Evolutionary conservation across 2,329 filamentous ascomycete species (phyloP).

Genomic region (Boeremia lycopersici): DNA sequence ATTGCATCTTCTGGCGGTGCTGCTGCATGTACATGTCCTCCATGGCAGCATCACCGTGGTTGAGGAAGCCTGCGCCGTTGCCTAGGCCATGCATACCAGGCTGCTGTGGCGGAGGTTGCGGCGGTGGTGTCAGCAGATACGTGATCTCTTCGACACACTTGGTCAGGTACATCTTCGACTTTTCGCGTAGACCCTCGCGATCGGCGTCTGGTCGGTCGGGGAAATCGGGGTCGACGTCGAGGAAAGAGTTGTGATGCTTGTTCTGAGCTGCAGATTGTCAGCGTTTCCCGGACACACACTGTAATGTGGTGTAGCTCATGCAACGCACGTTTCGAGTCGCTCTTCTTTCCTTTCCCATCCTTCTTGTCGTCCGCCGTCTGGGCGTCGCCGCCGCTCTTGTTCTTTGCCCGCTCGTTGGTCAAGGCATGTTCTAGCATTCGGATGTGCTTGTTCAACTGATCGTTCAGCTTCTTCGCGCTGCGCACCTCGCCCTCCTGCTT

Average conservation of each 20-base stretch:
- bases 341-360: constrained; percentile 45
- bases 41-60: constrained; percentile 60
- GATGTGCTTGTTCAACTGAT: constrained; percentile 88
- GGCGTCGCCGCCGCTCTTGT: constrained; percentile 61
- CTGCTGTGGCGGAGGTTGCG: constrained; percentile 64
- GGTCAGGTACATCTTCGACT: constrained; percentile 66
- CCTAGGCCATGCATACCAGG: constrained; percentile 44
- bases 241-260: constrained; percentile 57
- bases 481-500: constrained; percentile 88
- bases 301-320: constrained; percentile 20
- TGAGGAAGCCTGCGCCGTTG: constrained; percentile 51
- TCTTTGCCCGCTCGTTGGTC: constrained; percentile 78
- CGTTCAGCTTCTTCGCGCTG: constrained; percentile 85
- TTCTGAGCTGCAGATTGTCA: constrained; percentile 51
- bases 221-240: constrained; percentile 55
- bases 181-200: constrained; percentile 65
- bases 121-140: constrained; percentile 69
- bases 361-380: constrained; percentile 51
- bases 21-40: constrained; percentile 66
- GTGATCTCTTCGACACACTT: constrained; percentile 72
- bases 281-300: constrained; percentile 10
- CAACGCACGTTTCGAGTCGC: constrained; percentile 26
- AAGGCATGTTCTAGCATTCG: constrained; percentile 86
- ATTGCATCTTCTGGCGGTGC: constrained; percentile 60
- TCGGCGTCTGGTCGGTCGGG: constrained; percentile 56